Base-by-base conservation (phyloP, 345 rosid species). In the thale cress (Arabidopsis thaliana) region DNA sequence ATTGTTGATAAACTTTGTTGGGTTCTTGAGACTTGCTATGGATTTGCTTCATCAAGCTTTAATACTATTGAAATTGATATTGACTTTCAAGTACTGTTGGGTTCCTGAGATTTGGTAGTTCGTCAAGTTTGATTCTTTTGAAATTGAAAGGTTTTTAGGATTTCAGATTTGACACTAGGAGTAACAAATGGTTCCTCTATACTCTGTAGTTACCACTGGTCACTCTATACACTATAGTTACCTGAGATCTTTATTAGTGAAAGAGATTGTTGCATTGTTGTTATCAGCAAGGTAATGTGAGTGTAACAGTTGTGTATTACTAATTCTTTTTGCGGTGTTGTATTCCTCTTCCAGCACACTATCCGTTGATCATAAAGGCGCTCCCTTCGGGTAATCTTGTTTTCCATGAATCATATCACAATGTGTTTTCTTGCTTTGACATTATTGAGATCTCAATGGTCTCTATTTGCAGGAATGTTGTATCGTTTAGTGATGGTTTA, bases 401-500 rank as follows among this genome's bases (percentile, higher is more conserved):
- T 16, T 24, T 61, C 22, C 12, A 25, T 16, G 11, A 34, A 45
- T 72, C 16, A 51, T 4, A 49, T 41, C 38, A 48, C 40, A 37
- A 60, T 34, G 6, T 34, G 12, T 45, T 53, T 44, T 24, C 10
- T 57, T 46, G 59, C 4, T 16, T 61, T 10, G 12, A 10, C 3
- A 12, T 23, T 14, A 5, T 10, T 45, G 7, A 57, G 25, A 71
- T 33, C 8, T 20, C 20, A 16, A 16, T 46, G 22, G 45, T 65
- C 24, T 40, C 32, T 53, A 3, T 28, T 37, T 81, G 64, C 74
- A 93, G 98, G 87, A 93, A 93, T 83, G 97, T 93, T 55, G 94
- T 89, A 57, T 91, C 98, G 11, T 93, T 80, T 71, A 91, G 98
- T 51, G 97, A 93, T 59, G 99, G 97, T 67, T 56, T 72, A 38